These are phyloP conservation scores for Cladobotryum protrusum DNA, from an alignment of 2,329 filamentous ascomycete genomes.

Conservation along the genomic window DNA sequence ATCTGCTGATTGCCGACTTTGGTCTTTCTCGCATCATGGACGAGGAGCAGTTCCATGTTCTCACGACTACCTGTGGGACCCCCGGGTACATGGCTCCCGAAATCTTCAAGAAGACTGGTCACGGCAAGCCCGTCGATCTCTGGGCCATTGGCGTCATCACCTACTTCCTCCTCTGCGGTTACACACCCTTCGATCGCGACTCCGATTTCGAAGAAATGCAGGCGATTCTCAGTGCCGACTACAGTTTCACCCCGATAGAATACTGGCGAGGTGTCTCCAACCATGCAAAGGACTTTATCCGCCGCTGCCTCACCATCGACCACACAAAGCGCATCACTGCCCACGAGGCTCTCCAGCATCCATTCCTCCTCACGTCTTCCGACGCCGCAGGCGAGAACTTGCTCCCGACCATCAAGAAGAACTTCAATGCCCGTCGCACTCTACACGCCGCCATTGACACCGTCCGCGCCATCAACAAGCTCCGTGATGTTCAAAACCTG, in stretches of 20 bases:
- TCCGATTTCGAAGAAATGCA: slow-evolving; percentile 99
- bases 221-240: slow-evolving; percentile 93
- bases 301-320: slow-evolving; percentile 84
- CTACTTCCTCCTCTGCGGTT: slow-evolving; percentile 95
- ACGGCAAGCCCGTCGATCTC: slow-evolving; percentile 95
- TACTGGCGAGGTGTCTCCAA: slow-evolving; percentile 95
- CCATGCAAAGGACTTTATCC: slow-evolving; percentile 85
- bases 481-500: slow-evolving; percentile 55
- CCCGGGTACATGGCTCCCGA: slow-evolving; percentile 99
- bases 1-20: slow-evolving; percentile 95
- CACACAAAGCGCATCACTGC: slow-evolving; percentile 83
- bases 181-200: slow-evolving; percentile 96
- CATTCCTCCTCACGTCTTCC: slow-evolving; percentile 50
- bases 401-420: slow-evolving; percentile 65
- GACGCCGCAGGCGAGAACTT: slow-evolving; percentile 53
- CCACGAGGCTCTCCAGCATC: slow-evolving; percentile 66
- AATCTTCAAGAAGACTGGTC: slow-evolving; percentile 97
- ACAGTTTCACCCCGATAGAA: slow-evolving; percentile 87
- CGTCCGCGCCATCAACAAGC: slow-evolving; percentile 64
- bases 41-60: slow-evolving; percentile 94
- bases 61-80: slow-evolving; percentile 96
- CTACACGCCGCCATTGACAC: slow-evolving; percentile 66
- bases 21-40: slow-evolving; percentile 97
- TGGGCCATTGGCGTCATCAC: slow-evolving; percentile 99
- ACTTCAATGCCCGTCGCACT: slow-evolving; percentile 64